Percentiles rank a stretch among this genome's conserved stretches.
Evolutionary conservation across 345 rosid species (phyloP).

Genomic region (Gossypium stocksii): DNA sequence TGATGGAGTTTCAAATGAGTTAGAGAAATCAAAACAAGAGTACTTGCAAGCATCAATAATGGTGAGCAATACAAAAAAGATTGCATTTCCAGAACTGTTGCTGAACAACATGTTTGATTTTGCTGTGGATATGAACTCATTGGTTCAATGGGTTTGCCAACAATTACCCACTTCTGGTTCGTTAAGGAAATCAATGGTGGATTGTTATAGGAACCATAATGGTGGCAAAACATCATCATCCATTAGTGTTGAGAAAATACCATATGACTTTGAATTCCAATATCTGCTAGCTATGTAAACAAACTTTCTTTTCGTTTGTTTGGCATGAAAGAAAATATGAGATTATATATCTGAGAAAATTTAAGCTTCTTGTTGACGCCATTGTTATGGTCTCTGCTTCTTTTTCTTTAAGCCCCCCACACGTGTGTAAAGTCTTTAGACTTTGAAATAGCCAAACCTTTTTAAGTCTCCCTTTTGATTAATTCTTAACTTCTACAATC

Average conservation of each 20-base stretch:
- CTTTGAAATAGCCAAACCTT: background rate
- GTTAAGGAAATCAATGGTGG: slow-evolving; percentile 83
- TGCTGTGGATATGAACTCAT: slow-evolving; percentile 44
- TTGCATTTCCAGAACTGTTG: slow-evolving; percentile 69
- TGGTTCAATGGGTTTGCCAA: slow-evolving; percentile 85
- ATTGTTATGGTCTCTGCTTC: too few species aligned
- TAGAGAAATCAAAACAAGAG: slow-evolving; percentile 85
- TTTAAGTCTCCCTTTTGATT: background rate
- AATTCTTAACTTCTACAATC: background rate
- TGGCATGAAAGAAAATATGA: background rate
- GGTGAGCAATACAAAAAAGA: slow-evolving; percentile 54
- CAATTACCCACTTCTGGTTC: slow-evolving; percentile 83
- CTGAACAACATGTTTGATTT: slow-evolving; percentile 54
- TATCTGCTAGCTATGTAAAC: slow-evolving; percentile 66
- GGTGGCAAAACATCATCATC: slow-evolving; percentile 35
- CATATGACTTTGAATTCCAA: slow-evolving; percentile 81
- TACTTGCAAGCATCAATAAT: slow-evolving; percentile 77
- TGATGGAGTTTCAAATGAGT: slow-evolving; percentile 52
- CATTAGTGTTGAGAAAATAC: slow-evolving; percentile 56
- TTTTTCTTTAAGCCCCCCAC: too few species aligned
- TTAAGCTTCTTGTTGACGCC: too few species aligned
- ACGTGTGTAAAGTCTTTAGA: background rate
- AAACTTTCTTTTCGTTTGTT: background rate
- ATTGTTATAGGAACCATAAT: slow-evolving; percentile 59
- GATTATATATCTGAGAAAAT: background rate